Percentiles rank a stretch among this genome's conserved stretches.
These are phyloP conservation scores for Dentipellis fragilis DNA, from an alignment of 768 basidiomycete species.

Conservation along the genomic window DNA sequence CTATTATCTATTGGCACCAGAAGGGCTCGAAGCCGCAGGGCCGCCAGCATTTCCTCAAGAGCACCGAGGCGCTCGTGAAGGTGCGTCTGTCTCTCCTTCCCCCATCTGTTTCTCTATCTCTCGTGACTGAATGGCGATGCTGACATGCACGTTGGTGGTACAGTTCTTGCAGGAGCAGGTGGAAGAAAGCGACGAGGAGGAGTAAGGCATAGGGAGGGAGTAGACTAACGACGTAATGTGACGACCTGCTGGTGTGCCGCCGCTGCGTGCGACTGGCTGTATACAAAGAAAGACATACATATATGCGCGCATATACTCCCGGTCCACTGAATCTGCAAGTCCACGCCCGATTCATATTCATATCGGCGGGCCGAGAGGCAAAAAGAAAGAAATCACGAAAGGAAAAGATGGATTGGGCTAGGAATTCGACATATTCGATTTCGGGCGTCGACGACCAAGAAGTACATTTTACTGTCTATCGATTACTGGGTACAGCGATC, in stretches of 20 bases:
- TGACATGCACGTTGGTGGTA: neutral
- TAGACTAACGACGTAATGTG: neutral
- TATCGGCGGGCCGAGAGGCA: too few species aligned
- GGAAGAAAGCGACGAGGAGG: conserved; percentile 70
- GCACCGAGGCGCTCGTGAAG: conserved; percentile 82
- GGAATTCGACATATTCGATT: too few species aligned
- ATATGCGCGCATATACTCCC: too few species aligned
- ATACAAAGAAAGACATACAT: too few species aligned
- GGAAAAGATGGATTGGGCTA: too few species aligned
- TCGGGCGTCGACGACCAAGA: neutral
- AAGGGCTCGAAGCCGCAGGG: conserved; percentile 96
- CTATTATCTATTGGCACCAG: conserved; percentile 96
- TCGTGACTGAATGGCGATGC: too few species aligned
- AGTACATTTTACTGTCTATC: neutral
- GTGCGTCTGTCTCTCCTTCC: conserved; percentile 26
- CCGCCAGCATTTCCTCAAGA: conserved; percentile 89
- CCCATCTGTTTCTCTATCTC: neutral
- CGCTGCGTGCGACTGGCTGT: too few species aligned
- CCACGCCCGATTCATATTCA: too few species aligned
- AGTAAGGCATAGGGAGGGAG: conserved; percentile 24
- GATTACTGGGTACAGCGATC: too few species aligned
- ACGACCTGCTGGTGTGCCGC: neutral
- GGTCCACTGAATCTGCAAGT: too few species aligned
- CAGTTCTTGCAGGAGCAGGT: conserved; percentile 91
- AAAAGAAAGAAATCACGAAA: too few species aligned